Evolutionary conservation across 768 basidiomycete genomes (phyloP), one percentile per base, ranked within the genome.

Genomic region (Russula foetens): DNA sequence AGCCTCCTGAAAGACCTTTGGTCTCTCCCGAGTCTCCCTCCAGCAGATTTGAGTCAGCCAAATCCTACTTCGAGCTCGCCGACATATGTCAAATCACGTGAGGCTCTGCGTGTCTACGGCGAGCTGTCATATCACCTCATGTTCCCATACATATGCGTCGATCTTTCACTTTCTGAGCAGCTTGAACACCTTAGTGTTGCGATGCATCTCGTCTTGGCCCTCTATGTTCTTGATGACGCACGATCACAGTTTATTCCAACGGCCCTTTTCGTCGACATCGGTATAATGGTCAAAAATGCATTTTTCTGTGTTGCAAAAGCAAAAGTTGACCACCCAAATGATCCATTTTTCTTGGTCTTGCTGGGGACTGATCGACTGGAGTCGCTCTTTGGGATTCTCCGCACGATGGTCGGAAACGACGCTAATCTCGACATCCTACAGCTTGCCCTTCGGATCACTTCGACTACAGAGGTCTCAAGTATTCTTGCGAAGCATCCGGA

Each of bases 261-360:
- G 1, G 65, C 66, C 5, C 67, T 72, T 0, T 76, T 68, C 55
- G 21, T 62, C 2, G 72, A 77, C 58, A 62, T 75, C 47, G 68
- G 70, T 67, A 59, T 73, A 4, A 74, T 74, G 72, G 68, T 77
- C 59, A 77, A 75, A n/a, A n/a, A n/a, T n/a, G n/a, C n/a, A n/a
- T n/a, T n/a, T n/a, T n/a, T n/a, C n/a, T n/a, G n/a, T n/a, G n/a
- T n/a, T n/a, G n/a, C n/a, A n/a, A n/a, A n/a, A n/a, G n/a, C n/a
- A n/a, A n/a, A n/a, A n/a, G n/a, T n/a, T n/a, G n/a, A n/a, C n/a
- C n/a, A n/a, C n/a, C n/a, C n/a, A n/a, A n/a, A n/a, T n/a, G n/a
- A n/a, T n/a, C n/a, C n/a, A n/a, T n/a, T n/a, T n/a, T n/a, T n/a
- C n/a, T n/a, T n/a, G n/a, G n/a, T n/a, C n/a, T 58, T 71, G 3